Conservation (phyloP, 1,284 basidiomycete species). For the Rhizoctonia solani region DNA sequence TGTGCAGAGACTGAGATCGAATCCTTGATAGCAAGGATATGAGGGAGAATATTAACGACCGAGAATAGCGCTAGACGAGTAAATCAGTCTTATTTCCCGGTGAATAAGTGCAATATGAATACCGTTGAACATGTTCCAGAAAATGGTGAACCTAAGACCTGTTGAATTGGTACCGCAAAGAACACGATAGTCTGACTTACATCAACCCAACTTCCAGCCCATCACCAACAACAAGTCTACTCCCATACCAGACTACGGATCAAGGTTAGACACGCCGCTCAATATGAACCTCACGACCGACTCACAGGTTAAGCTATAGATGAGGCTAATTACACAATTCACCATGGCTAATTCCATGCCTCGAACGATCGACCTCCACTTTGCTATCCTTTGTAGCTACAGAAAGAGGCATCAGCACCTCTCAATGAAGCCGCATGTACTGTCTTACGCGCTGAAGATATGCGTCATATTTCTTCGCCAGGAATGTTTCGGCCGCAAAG, state of each 20-base stretch:
- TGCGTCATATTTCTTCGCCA: slow-evolving; percentile 45
- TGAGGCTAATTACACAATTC: slow-evolving; percentile 38
- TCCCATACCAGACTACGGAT: slow-evolving; percentile 44
- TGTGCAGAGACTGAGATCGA: slow-evolving; percentile 35
- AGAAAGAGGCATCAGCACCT: slow-evolving; percentile 32
- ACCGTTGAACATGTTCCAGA: too few relatives aligned
- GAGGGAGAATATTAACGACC: slow-evolving; percentile 45
- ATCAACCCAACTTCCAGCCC: neutral
- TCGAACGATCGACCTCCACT: slow-evolving; percentile 40
- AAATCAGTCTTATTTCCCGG: too few relatives aligned
- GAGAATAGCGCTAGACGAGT: too few relatives aligned
- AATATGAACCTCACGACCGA: too few relatives aligned
- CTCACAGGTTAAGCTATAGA: neutral
- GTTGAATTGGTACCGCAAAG: too few relatives aligned
- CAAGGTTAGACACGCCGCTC: neutral
- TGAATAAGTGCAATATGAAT: too few relatives aligned
- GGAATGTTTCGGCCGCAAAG: slow-evolving; percentile 45
- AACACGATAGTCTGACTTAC: too few relatives aligned
- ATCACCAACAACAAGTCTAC: slow-evolving; percentile 13
- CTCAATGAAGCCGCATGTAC: neutral
- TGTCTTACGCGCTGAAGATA: slow-evolving; percentile 25
- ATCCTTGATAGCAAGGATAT: slow-evolving; percentile 41
- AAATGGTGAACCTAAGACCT: too few relatives aligned
- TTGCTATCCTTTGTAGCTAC: slow-evolving; percentile 44
- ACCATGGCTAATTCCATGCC: slow-evolving; percentile 41